Evolutionary conservation across 2,329 filamentous ascomycete species (phyloP).

Genomic region (Curvularia sp.): DNA sequence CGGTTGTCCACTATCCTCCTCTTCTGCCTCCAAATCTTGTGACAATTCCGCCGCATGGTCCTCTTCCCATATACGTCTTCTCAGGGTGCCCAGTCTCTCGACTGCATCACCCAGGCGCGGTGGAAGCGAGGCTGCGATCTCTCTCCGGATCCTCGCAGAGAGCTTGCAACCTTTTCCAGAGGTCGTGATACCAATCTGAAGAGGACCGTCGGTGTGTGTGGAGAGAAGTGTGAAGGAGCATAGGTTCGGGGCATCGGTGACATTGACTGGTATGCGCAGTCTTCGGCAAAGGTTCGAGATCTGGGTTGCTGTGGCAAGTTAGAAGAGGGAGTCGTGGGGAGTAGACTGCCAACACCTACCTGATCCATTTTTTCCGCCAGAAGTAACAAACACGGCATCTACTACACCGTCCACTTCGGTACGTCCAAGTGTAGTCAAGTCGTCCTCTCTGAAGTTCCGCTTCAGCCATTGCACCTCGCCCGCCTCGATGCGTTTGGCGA

Average conservation of each 20-base stretch:
- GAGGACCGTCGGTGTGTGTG: constrained; percentile 85
- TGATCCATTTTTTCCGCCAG: constrained; percentile 58
- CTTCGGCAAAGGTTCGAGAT: constrained; percentile 79
- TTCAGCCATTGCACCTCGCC: constrained; percentile 71
- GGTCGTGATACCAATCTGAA: constrained; percentile 95
- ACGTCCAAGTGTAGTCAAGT: constrained; percentile 79
- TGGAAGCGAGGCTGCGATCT: constrained; percentile 83
- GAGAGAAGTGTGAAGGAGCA: constrained; percentile 91
- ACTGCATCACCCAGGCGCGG: constrained; percentile 77
- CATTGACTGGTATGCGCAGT: constrained; percentile 89
- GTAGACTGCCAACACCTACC: constrained; percentile 46
- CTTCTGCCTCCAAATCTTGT: constrained; percentile 57
- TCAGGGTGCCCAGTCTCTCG: constrained; percentile 70
- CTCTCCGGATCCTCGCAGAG: constrained; percentile 84
- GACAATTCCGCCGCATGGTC: constrained; percentile 60
- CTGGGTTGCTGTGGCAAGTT: constrained; percentile 60
- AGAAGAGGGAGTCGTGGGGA: constrained; percentile 6
- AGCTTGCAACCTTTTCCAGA: constrained; percentile 95
- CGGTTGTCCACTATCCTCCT: constrained; percentile 75
- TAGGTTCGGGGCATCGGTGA: constrained; percentile 83
- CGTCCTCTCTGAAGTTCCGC: constrained; percentile 71
- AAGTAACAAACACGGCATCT: constrained; percentile 90
- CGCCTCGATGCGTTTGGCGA: constrained; percentile 70
- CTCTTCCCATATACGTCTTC: constrained; percentile 53
- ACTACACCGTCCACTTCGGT: constrained; percentile 79